Base-by-base conservation (phyloP, 257 asterid genomes). In the Petunia secreta region DNA sequence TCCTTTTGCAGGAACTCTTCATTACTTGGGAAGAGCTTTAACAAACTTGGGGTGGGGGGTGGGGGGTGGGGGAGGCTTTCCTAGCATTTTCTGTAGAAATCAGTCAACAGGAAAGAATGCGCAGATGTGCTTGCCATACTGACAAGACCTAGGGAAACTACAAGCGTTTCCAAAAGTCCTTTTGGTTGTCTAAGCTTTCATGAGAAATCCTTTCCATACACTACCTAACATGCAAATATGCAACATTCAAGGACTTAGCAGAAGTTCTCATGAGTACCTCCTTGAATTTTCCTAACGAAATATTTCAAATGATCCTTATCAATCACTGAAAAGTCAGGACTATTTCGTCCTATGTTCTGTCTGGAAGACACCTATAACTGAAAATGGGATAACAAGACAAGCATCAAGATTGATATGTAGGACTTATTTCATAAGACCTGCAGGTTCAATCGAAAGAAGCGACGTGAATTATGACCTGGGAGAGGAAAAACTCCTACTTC, bases 181-280 rank as follows among this genome's bases (percentile, higher is more conserved):
- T 14, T 55, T 14, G 2, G 8, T 48, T 48, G 53, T 9, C 53
- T 48, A 48, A 48, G 53, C 53, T 48, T 48, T 48, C 53, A 8
- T 6, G 11, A 5, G 53, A 48, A 48, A 48, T 48, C 7, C 11
- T 48, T 48, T 48, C 5, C 11, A 6, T 64, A 25, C 71, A 38
- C 71, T 38, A 10, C 3, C 0, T 38, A 48, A 11, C 11, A 25
- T 25, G 25, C 25, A 25, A 25, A 25, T 25, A 25, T 25, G 10
- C 77, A 69, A 66, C 16, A 69, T 46, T 9, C 59, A 46, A 46
- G 77, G 58, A 46, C 77, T 69, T 69, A 0, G 77, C 9, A 69
- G 0, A 44, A 43, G 58, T 69, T 69, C 3, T 44, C 25, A 25
- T 10, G 48, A 69, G 25, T 25, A 44, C 40, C 57, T 69, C 59